Evolutionary conservation across 805 yeast genomes (phyloP).

Genomic region (Metschnikowia anglica): DNA sequence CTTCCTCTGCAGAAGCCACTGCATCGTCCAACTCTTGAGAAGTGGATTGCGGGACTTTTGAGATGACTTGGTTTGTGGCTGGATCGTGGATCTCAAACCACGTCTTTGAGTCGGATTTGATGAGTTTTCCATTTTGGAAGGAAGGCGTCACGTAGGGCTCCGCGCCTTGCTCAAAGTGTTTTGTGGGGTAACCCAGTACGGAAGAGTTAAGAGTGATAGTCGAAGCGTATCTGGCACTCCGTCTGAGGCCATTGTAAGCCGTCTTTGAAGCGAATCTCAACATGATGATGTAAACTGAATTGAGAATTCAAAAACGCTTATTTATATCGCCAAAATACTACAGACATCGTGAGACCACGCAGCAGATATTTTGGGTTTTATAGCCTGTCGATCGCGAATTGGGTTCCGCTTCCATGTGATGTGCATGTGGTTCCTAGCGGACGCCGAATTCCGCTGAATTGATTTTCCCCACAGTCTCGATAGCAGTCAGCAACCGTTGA

Average conservation of each 20-base stretch:
- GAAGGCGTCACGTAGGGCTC: constrained; percentile 52
- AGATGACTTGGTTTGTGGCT: constrained; percentile 64
- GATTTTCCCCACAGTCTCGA: constrained; percentile 3
- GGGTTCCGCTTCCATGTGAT: constrained; percentile 19
- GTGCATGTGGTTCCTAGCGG: constrained; percentile 3
- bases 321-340: too few relatives aligned
- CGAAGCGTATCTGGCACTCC: constrained; percentile 11
- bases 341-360: too few relatives aligned
- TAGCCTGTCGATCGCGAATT: constrained; percentile 14
- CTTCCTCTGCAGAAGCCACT: constrained; percentile 59
- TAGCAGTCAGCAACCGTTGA: too few relatives aligned
- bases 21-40: constrained; percentile 63
- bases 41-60: constrained; percentile 72
- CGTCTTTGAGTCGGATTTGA: constrained; percentile 45
- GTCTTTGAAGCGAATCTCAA: constrained; percentile 15
- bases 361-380: background rate
- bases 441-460: constrained; percentile 8
- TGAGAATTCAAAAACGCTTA: too few relatives aligned
- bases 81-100: constrained; percentile 77
- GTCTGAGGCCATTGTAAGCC: constrained; percentile 7
- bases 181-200: constrained; percentile 39
- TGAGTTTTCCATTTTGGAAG: constrained; percentile 51
- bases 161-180: constrained; percentile 34
- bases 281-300: too few relatives aligned
- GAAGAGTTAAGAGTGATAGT: constrained; percentile 30